A percentile compares a stretch with the other conserved stretches of the same genome.
Conservation (phyloP, 1,284 basidiomycete genomes). For the Erythrobasidium hasegawianum region DNA sequence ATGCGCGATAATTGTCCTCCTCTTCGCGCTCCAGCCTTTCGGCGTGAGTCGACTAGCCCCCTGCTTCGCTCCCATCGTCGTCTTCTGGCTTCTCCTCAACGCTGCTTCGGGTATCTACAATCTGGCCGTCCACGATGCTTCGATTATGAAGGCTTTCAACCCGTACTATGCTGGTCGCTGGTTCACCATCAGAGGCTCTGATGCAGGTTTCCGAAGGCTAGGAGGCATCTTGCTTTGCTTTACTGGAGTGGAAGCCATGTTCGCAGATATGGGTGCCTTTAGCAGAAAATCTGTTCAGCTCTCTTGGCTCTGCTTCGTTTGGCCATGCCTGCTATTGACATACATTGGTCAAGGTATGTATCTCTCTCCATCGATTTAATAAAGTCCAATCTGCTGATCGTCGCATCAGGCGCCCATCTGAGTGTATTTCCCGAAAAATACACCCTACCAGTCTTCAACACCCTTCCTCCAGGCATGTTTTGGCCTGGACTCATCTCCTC, state of each 20-base stretch:
- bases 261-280: slow-evolving; percentile 9
- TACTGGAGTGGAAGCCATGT: not conserved
- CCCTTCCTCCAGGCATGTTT: slow-evolving; percentile 1
- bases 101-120: slow-evolving; percentile 7
- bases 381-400: no score
- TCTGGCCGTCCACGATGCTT: not conserved
- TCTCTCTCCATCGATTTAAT: not conserved
- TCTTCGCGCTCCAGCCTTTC: slow-evolving; percentile 3
- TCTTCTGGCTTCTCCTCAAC: slow-evolving; percentile 5
- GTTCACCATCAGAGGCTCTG: slow-evolving; percentile 3
- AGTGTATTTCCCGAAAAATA: not conserved
- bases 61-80: slow-evolving; percentile 5
- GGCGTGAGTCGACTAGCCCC: not conserved
- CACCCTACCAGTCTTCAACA: not conserved
- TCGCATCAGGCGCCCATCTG: not conserved
- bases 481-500: slow-evolving; percentile 11
- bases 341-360: slow-evolving; percentile 7
- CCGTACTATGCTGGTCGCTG: slow-evolving; percentile 3
- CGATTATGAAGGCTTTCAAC: slow-evolving; percentile 5
- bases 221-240: slow-evolving; percentile 9
- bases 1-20: not conserved
- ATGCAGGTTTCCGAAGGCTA: not conserved
- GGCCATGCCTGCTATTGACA: not conserved
- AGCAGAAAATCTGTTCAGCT: slow-evolving; percentile 3
- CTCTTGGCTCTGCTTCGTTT: slow-evolving; percentile 5